Percentiles rank a stretch among this genome's conserved stretches.
Evolutionary conservation across 1,284 basidiomycete species (phyloP).

Genomic region (Melanopsichium pennsylvanicum): DNA sequence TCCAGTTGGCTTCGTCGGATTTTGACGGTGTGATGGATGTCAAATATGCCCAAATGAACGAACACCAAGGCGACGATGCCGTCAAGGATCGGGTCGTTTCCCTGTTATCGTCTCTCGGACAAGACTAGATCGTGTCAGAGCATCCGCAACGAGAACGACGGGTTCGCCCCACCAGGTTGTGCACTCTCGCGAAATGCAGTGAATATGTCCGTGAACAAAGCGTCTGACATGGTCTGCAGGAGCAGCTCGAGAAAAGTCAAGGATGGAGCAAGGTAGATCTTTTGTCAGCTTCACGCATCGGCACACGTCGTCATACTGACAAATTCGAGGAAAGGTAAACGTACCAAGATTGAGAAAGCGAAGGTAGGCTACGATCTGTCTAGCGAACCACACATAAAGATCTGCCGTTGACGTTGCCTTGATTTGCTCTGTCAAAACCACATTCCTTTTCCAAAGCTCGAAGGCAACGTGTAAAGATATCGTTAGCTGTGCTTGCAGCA

Average conservation of each 20-base stretch:
- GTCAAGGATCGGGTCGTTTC: conserved; percentile 4
- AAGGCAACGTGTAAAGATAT: no score
- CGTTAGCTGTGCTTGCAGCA: no score
- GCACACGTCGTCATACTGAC: not conserved
- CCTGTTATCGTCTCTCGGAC: not conserved
- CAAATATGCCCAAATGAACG: conserved; percentile 13
- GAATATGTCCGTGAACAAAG: conserved; percentile 1
- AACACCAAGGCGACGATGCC: conserved; percentile 9
- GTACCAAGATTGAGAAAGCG: conserved; percentile 23
- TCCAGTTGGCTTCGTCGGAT: not conserved
- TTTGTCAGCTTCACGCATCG: not conserved
- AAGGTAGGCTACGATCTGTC: conserved; percentile 16
- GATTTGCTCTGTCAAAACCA: not conserved
- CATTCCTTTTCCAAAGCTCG: conserved; percentile 8
- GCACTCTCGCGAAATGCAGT: not conserved
- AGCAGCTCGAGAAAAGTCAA: no score
- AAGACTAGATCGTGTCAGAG: not conserved
- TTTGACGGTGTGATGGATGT: not conserved
- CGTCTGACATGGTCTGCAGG: conserved; percentile 3
- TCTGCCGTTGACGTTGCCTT: conserved; percentile 1
- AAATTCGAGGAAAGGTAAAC: no score
- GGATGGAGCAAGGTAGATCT: no score
- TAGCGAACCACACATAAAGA: conserved; percentile 7
- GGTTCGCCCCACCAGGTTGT: conserved; percentile 1
- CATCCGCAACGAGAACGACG: not conserved